These are phyloP conservation scores for Microcyclosporella mali DNA, from an alignment of 2,329 filamentous ascomycete species.

Conservation along the genomic window DNA sequence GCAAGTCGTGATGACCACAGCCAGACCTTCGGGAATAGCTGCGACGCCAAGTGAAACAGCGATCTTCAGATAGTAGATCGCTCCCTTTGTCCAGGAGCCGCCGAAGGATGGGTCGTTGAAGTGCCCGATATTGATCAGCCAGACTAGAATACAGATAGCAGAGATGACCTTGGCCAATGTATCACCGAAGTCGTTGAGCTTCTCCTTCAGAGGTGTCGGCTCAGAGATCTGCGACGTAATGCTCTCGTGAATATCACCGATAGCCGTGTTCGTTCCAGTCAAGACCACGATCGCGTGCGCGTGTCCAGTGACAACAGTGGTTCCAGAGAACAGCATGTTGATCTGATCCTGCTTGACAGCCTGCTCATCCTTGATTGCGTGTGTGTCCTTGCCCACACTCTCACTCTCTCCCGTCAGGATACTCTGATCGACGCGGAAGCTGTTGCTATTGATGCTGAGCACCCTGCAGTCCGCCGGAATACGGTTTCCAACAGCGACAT, in stretches of 20 bases:
- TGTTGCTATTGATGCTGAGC: constrained; percentile 89
- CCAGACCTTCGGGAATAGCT: constrained; percentile 93
- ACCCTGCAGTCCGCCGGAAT: constrained; percentile 93
- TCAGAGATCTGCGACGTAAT: constrained; percentile 97
- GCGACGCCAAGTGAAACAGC: constrained; percentile 96
- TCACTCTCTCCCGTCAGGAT: constrained; percentile 97
- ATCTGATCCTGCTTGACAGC: constrained; percentile 95
- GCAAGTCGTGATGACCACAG: constrained; percentile 98
- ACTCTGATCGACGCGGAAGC: constrained; percentile 92
- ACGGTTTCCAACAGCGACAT: constrained; percentile 81
- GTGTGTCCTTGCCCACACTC: constrained; percentile 81
- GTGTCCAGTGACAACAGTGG: constrained; percentile 90
- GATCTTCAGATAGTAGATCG: constrained; percentile 99
- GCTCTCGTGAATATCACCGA: constrained; percentile 98
- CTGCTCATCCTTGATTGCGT: constrained; percentile 64
- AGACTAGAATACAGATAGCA: constrained; percentile 90
- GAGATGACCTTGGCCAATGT: constrained; percentile 96
- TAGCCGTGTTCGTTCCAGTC: constrained; percentile 85
- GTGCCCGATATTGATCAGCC: constrained; percentile 97
- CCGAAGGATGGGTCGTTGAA: constrained; percentile 94
- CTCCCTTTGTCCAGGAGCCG: constrained; percentile 80
- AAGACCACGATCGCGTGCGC: constrained; percentile 85
- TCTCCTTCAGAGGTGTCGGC: constrained; percentile 95
- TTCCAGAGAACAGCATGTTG: constrained; percentile 98
- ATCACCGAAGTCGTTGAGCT: constrained; percentile 97